Conservation (phyloP, 345 rosid species). For the Linum trigynum region DNA sequence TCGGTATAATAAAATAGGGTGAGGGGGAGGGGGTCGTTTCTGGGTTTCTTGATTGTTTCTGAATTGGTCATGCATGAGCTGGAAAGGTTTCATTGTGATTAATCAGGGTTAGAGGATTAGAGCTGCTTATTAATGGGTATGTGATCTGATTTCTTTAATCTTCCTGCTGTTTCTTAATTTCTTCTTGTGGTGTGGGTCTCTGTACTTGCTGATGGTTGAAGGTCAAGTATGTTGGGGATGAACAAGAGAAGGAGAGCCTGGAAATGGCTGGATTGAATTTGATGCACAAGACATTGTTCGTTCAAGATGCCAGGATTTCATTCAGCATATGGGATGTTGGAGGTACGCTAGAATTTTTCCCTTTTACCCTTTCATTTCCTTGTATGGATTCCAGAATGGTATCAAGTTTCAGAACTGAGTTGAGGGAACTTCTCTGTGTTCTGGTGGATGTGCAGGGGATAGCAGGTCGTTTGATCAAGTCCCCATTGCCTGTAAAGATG, state of each 20-base stretch:
- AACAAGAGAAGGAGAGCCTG: slow-evolving; percentile 48
- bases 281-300: slow-evolving; percentile 71
- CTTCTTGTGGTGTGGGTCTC: background rate
- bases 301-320: slow-evolving; percentile 76
- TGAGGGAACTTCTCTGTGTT: background rate
- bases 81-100: background rate
- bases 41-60: background rate
- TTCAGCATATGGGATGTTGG: slow-evolving; percentile 95
- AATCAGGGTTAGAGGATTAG: background rate
- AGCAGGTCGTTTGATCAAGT: slow-evolving; percentile 59
- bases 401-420: background rate
- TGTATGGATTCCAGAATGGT: too few relatives aligned
- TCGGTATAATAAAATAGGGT: background rate
- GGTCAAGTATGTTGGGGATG: slow-evolving; percentile 83
- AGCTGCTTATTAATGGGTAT: background rate
- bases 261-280: slow-evolving; percentile 79
- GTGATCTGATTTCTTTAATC: background rate
- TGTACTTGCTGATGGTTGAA: slow-evolving; percentile 9
- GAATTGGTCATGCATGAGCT: background rate
- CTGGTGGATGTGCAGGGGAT: slow-evolving; percentile 37
- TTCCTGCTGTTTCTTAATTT: background rate
- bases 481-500: slow-evolving; percentile 91
- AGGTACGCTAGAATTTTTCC: slow-evolving; percentile 31
- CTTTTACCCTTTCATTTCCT: too few relatives aligned
- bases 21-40: background rate